A percentile compares a stretch with the other conserved stretches of the same genome.
Conservation (phyloP, 352 stramenopile genomes). For the Thalassiosira exigua region DNA sequence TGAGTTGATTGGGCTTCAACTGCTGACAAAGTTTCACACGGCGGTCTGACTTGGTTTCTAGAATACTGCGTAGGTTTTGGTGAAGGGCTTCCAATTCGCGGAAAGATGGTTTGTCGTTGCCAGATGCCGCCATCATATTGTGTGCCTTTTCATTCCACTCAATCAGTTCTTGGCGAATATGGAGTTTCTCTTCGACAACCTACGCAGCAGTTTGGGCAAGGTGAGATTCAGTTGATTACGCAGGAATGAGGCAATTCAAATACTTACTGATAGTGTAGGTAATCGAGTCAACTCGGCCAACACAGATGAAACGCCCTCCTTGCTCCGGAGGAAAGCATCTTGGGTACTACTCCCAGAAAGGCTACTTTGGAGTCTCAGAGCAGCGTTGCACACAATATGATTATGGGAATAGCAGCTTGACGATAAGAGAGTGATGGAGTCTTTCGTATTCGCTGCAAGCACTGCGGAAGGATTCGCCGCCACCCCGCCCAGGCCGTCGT, state of each 20-base stretch:
- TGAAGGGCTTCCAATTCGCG: constrained; percentile 54
- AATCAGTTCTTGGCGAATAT: constrained; percentile 59
- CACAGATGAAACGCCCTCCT: constrained; percentile 41
- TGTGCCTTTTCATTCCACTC: constrained; percentile 56
- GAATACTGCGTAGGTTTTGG: constrained; percentile 48
- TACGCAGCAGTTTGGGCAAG: too few species aligned
- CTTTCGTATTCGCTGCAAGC: constrained; percentile 55
- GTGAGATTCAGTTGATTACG: too few species aligned
- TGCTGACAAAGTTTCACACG: constrained; percentile 45
- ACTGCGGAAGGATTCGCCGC: constrained; percentile 37
- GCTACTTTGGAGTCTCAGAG: constrained; percentile 38
- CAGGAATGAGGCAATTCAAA: too few species aligned
- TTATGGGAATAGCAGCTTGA: constrained; percentile 59
- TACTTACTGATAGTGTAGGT: constrained; percentile 61
- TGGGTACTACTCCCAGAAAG: constrained; percentile 1
- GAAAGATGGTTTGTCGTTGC: constrained; percentile 38
- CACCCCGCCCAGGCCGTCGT: constrained; percentile 18
- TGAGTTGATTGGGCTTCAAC: constrained; percentile 42
- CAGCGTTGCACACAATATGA: constrained; percentile 58
- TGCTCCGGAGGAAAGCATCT: constrained; percentile 35
- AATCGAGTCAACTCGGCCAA: constrained; percentile 57
- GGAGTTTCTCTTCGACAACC: constrained; percentile 74
- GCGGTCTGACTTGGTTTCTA: constrained; percentile 44
- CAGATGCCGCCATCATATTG: constrained; percentile 24
- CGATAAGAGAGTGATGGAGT: constrained; percentile 58